Evolutionary conservation across 306 rosid species (phyloP).

Genomic region (Benincasa hispida): DNA sequence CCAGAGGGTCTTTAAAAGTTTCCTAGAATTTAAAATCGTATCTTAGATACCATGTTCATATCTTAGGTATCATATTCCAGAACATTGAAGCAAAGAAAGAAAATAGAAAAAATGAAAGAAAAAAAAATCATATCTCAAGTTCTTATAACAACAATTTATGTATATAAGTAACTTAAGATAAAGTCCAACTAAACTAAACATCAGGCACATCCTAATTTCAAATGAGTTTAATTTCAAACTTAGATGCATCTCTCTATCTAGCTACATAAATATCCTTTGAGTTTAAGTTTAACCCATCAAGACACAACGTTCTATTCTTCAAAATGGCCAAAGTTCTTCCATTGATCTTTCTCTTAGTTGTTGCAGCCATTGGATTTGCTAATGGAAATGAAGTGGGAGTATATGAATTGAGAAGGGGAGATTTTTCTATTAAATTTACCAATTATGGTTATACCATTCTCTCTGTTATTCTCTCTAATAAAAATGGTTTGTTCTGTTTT

Average conservation of each 20-base stretch:
- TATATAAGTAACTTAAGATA: too few species aligned
- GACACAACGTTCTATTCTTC: neutral
- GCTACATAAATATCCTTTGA: neutral
- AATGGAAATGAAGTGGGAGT: constrained; percentile 10
- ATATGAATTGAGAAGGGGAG: constrained; percentile 19
- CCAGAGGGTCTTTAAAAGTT: too few species aligned
- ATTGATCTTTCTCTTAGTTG: neutral
- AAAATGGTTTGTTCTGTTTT: constrained; percentile 9
- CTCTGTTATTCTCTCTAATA: constrained; percentile 25
- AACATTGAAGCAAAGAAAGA: too few species aligned
- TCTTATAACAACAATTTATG: too few species aligned
- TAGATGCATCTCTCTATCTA: neutral
- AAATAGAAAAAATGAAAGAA: too few species aligned
- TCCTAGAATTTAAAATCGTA: too few species aligned
- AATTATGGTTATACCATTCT: constrained; percentile 27
- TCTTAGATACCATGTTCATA: too few species aligned
- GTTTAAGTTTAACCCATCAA: neutral
- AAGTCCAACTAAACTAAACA: too few species aligned
- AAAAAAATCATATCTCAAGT: too few species aligned
- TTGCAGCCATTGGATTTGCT: constrained; percentile 4
- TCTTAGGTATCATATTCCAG: too few species aligned
- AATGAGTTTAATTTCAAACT: too few species aligned
- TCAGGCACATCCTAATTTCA: neutral
- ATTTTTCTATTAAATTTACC: constrained; percentile 18
- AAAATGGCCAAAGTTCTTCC: constrained; percentile 13